Percentiles rank a stretch among this genome's conserved stretches.
Conservation (phyloP, 2,329 filamentous ascomycete genomes). For the Myrmaecium sp. region DNA sequence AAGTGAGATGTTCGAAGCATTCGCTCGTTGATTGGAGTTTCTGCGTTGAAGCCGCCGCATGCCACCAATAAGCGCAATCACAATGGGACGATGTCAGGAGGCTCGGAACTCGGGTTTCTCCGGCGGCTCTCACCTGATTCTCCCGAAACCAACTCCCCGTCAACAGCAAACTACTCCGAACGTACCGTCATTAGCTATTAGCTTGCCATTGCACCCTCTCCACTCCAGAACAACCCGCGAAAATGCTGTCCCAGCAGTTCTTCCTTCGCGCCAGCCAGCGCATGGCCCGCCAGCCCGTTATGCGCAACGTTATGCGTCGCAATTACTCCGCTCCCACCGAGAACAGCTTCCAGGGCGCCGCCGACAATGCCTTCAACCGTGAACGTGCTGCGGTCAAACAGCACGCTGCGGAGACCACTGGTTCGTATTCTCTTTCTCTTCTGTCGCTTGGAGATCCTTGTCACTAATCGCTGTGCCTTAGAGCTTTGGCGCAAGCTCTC, state of each 20-base stretch:
- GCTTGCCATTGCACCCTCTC: constrained; percentile 8
- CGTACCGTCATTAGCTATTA: constrained; percentile 1
- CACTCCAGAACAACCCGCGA: constrained; percentile 8
- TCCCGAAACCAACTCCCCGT: background rate
- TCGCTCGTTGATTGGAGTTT: too few species aligned
- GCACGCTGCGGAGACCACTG: constrained; percentile 69
- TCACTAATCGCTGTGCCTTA: constrained; percentile 24
- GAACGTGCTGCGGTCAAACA: constrained; percentile 83
- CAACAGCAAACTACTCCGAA: background rate
- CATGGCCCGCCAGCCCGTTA: constrained; percentile 39
- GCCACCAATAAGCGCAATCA: too few species aligned
- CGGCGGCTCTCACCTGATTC: too few species aligned
- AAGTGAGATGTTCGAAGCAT: too few species aligned
- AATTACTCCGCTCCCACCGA: constrained; percentile 48
- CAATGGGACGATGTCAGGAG: too few species aligned
- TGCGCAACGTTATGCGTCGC: constrained; percentile 46
- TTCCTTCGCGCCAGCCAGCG: constrained; percentile 33
- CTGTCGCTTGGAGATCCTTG: background rate
- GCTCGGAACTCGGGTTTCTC: too few species aligned
- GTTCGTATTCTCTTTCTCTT: constrained; percentile 37
- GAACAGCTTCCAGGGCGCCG: constrained; percentile 34
- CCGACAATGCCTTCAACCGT: constrained; percentile 83
- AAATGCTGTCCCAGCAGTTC: constrained; percentile 18
- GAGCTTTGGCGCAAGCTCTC: constrained; percentile 94
- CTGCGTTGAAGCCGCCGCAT: too few species aligned